These are phyloP conservation scores for Penicillium sumatraense DNA, from an alignment of 2,329 filamentous ascomycete genomes.

Conservation along the genomic window DNA sequence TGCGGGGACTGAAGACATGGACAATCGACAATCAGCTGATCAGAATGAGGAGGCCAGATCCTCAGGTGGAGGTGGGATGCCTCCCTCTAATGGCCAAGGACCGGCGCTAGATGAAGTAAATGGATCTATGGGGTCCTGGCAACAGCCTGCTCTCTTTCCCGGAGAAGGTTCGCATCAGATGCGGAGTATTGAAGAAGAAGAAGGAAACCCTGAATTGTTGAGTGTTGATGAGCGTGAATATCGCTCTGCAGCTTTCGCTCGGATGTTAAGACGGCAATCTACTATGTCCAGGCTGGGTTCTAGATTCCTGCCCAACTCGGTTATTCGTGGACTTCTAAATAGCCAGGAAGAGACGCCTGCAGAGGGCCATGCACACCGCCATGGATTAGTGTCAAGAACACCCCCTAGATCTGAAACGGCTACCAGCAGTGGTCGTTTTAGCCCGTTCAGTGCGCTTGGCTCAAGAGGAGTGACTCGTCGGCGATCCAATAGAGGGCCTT, in stretches of 20 bases:
- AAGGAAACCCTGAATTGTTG: slow-evolving; percentile 38
- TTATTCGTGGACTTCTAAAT: slow-evolving; percentile 48
- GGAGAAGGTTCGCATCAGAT: slow-evolving; percentile 25
- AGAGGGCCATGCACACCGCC: slow-evolving; percentile 50
- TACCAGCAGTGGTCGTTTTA: slow-evolving; percentile 42
- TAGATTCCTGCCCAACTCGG: slow-evolving; percentile 52
- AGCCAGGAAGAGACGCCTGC: slow-evolving; percentile 52
- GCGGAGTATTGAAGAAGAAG: slow-evolving; percentile 45
- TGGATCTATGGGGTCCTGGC: slow-evolving; percentile 21
- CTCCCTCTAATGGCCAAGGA: slow-evolving; percentile 19
- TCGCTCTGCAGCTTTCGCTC: slow-evolving; percentile 37
- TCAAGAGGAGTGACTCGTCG: slow-evolving; percentile 46
- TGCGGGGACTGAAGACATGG: slow-evolving; percentile 43
- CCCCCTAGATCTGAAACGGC: slow-evolving; percentile 39
- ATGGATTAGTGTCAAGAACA: slow-evolving; percentile 46
- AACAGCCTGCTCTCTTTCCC: slow-evolving; percentile 19
- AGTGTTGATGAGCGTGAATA: slow-evolving; percentile 36
- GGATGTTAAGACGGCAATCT: slow-evolving; percentile 48
- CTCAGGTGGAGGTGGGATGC: slow-evolving; percentile 21
- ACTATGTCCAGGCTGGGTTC: slow-evolving; percentile 55
- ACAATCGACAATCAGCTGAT: slow-evolving; percentile 33
- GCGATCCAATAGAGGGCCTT: slow-evolving; percentile 44
- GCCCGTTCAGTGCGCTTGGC: slow-evolving; percentile 45
- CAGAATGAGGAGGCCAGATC: slow-evolving; percentile 28
- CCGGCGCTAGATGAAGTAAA: slow-evolving; percentile 13